These are phyloP conservation scores for Penicillium atrosanguineum DNA, from an alignment of 495 filamentous ascomycete genomes.

Conservation along the genomic window DNA sequence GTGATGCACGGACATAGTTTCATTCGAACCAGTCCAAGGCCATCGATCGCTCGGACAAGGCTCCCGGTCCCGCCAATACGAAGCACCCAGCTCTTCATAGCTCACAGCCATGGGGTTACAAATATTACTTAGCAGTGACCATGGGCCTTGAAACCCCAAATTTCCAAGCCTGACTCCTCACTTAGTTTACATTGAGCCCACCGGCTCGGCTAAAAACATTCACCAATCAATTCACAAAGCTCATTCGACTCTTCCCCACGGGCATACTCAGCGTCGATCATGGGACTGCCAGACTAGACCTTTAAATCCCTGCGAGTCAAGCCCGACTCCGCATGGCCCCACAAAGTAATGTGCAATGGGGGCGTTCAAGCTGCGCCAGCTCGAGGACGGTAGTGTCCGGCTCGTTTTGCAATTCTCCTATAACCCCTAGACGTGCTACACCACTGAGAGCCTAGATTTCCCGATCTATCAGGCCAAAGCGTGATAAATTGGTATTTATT, in stretches of 20 bases:
- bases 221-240: background rate
- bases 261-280: slow-evolving; percentile 4
- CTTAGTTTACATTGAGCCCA: background rate
- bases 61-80: background rate
- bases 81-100: background rate
- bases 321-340: slow-evolving; percentile 15
- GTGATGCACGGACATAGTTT: background rate
- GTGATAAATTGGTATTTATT: background rate
- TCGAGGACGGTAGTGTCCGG: background rate
- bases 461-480: background rate
- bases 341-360: slow-evolving; percentile 6
- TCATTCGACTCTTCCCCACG: slow-evolving; percentile 7
- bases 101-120: background rate
- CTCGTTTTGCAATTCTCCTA: background rate
- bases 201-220: background rate
- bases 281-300: background rate
- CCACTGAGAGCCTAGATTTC: background rate
- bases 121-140: background rate
- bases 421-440: background rate
- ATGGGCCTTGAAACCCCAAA: background rate
- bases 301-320: background rate
- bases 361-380: background rate
- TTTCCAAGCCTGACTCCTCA: background rate
- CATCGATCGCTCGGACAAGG: background rate
- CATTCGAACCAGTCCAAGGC: background rate